Base-by-base conservation (phyloP, 805 yeast species). In the Lipomyces yamadae region DNA sequence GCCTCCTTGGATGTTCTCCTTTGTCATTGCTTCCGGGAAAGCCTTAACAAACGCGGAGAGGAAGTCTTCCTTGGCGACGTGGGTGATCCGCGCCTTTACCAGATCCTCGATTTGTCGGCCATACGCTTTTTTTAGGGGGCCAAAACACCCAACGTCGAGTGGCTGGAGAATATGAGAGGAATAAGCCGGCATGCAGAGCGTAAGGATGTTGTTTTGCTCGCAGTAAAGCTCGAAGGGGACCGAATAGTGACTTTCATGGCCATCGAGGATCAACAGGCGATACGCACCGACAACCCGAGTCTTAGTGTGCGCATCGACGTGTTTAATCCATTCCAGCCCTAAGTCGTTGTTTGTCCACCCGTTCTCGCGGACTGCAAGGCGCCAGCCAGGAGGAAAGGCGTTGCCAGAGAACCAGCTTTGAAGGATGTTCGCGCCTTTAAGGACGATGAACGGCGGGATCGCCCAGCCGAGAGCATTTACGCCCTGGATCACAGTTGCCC, bases 241-340 rank as follows among this genome's bases (percentile, higher is more conserved):
- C n/a, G 63, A 62, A 13, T 18, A 32, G 45, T 62, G 65, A 57
- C 63, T 57, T 34, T 63, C 64, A 45, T 63, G 66, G 58, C 66
- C 58, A 24, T 63, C 64, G 54, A 63, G 39, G 8, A 60, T 35
- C 7, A 59, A 4, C 11, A 63, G 54, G 24, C 66, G 66, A 58
- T 63, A 54, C 10, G 6, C 18, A 29, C 66, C 66, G 15, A 29
- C 60, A 4, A 59, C 45, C 10, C 64, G 59, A 30, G 18, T 10
- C 13, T 34, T 54, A 10, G 66, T 63, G 32, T 42, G 60, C 24
- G 1, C 13, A 24, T 63, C 64, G 29, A 63, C 58, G 18, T 59
- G 24, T 24, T 24, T 24, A 24, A 24, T 24, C 24, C 24, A 24
- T 24, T 24, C 24, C 24, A 24, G 24, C 58, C 55, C 65, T 13